A percentile compares a stretch with the other conserved stretches of the same genome.
These are phyloP conservation scores for Phytophthora brassicae DNA, from an alignment of 352 stramenopile genomes.

Conservation along the genomic window DNA sequence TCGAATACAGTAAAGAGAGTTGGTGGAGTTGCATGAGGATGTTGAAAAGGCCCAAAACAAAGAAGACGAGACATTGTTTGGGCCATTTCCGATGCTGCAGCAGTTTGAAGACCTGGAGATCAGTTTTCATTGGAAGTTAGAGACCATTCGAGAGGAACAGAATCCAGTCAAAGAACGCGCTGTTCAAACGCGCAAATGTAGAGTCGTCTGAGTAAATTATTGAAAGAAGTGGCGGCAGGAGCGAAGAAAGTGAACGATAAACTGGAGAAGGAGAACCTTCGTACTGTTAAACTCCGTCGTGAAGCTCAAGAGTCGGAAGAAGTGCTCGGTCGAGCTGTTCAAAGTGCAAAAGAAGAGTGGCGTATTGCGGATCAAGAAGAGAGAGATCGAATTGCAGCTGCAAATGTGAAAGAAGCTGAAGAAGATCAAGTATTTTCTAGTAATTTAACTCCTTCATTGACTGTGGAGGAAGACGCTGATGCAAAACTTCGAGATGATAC, in stretches of 20 bases:
- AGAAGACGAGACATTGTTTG: constrained; percentile 46
- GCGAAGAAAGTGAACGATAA: constrained; percentile 35
- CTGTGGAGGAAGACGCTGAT: constrained; percentile 15
- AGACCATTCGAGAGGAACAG: constrained; percentile 49
- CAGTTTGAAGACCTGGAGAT: constrained; percentile 50
- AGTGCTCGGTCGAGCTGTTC: constrained; percentile 19
- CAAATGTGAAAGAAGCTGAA: background rate
- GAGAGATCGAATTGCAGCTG: background rate
- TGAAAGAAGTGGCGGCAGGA: constrained; percentile 38
- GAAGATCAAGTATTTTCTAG: background rate
- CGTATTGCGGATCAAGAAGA: constrained; percentile 17
- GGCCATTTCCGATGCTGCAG: constrained; percentile 30
- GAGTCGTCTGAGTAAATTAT: constrained; percentile 29
- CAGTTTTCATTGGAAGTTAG: constrained; percentile 46
- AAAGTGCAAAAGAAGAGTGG: constrained; percentile 28
- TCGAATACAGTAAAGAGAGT: constrained; percentile 17
- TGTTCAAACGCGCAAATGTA: constrained; percentile 44
- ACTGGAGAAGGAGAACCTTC: constrained; percentile 27
- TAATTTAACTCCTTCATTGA: background rate
- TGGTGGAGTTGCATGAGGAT: constrained; percentile 44
- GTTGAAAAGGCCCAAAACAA: constrained; percentile 53
- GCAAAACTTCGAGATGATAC: constrained; percentile 38
- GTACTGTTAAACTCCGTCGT: constrained; percentile 13
- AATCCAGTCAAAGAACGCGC: constrained; percentile 56
- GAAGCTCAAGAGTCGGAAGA: constrained; percentile 27